phyloP scores from a whole-genome alignment of 73 alveolate genomes.

The Uronychia setigera region DNA sequence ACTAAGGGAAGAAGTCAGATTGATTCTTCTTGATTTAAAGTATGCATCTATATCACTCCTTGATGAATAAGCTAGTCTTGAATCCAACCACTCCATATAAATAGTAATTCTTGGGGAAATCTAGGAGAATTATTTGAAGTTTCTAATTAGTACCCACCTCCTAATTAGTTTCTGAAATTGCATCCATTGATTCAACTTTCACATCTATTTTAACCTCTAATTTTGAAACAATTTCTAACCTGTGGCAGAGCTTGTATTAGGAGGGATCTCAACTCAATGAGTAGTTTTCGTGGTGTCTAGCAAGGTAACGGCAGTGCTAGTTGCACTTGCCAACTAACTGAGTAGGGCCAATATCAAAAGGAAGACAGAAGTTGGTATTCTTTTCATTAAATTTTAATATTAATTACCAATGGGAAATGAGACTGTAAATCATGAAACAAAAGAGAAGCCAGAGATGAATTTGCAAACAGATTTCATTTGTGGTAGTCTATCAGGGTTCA shows the following conservation, averaged over 20 bases:
- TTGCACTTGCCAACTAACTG: no score
- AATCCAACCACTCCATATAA: neutral
- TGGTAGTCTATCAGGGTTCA: slow-evolving; percentile 63
- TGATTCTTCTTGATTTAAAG: neutral
- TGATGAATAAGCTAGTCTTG: neutral
- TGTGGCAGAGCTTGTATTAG: neutral
- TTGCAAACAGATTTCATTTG: slow-evolving; percentile 59
- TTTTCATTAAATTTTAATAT: no score
- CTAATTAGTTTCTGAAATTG: neutral
- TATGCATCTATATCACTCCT: neutral
- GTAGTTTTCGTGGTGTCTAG: no score
- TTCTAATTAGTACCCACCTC: neutral
- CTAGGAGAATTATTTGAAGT: no score
- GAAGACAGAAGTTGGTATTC: no score
- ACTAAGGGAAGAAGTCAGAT: neutral
- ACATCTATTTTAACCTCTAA: neutral
- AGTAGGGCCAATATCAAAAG: no score
- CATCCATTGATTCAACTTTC: neutral
- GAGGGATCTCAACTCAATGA: neutral
- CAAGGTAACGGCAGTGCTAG: no score
- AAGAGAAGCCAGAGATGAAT: no score
- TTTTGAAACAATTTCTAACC: neutral
- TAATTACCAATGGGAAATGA: no score
- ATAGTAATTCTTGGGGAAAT: neutral
- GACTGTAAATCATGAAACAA: no score